Conservation (phyloP, 257 asterid genomes). For the Schizonepeta tenuifolia region DNA sequence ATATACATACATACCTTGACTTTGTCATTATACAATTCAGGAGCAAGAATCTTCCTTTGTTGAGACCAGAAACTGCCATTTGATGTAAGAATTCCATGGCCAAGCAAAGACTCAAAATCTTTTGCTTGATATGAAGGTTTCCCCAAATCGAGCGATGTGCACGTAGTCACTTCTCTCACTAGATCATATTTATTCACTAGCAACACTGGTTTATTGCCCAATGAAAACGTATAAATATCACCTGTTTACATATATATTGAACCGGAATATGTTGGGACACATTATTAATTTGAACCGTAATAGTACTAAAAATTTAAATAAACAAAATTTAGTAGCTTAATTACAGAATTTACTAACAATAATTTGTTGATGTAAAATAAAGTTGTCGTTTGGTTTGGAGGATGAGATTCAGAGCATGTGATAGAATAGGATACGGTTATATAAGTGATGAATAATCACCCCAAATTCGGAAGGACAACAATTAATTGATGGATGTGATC, state of each 20-base stretch:
- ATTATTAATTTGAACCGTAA: too few species aligned
- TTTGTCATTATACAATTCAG: constrained; percentile 25
- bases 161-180: constrained; percentile 15
- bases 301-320: too few species aligned
- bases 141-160: constrained; percentile 20
- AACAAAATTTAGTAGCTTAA: too few species aligned
- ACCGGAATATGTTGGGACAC: too few species aligned
- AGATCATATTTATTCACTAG: constrained; percentile 11
- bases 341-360: too few species aligned
- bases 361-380: too few species aligned
- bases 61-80: constrained; percentile 27
- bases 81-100: constrained; percentile 23
- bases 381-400: too few species aligned
- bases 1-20: constrained; percentile 10
- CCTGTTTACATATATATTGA: neutral
- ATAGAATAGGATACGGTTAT: too few species aligned
- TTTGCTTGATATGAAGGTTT: constrained; percentile 12
- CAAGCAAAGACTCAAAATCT: constrained; percentile 16
- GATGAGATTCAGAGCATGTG: too few species aligned
- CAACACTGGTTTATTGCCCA: constrained; percentile 9
- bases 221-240: constrained; percentile 8
- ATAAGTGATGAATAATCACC: too few species aligned
- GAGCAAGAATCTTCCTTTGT: constrained; percentile 35
- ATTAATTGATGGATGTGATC: too few species aligned
- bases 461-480: too few species aligned